Conservation (phyloP, 306 rosid genomes). For the Argentina anserina region DNA sequence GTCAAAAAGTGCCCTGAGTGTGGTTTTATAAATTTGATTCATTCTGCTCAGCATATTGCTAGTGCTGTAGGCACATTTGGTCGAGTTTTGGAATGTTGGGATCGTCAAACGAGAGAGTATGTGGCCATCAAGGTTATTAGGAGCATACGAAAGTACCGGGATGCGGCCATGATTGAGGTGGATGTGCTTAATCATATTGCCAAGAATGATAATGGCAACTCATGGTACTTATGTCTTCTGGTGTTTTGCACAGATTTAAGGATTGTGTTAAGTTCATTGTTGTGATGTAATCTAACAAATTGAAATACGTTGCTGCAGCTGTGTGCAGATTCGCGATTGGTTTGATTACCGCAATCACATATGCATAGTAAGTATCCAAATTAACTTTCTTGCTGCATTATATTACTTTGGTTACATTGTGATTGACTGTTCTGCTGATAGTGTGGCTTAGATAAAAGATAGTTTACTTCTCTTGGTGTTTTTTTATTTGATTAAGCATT, state of each 20-base stretch:
- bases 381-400: constrained; percentile 1
- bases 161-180: constrained; percentile 93
- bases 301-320: constrained; percentile 48
- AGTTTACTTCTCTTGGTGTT: background rate
- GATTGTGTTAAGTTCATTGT: constrained; percentile 23
- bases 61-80: constrained; percentile 99
- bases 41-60: constrained; percentile 80
- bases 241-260: constrained; percentile 13
- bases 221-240: constrained; percentile 42
- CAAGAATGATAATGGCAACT: constrained; percentile 55
- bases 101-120: constrained; percentile 73
- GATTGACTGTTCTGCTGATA: background rate
- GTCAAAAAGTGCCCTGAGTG: constrained; percentile 75
- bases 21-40: constrained; percentile 65
- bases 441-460: background rate
- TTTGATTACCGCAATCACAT: constrained; percentile 95
- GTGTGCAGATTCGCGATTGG: constrained; percentile 82
- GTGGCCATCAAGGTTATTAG: constrained; percentile 91
- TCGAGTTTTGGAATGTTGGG: constrained; percentile 99
- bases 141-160: constrained; percentile 81
- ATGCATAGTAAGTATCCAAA: constrained; percentile 75
- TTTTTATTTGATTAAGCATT: background rate
- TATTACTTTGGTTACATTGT: background rate
- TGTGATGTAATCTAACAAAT: constrained; percentile 21
- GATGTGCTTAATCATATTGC: constrained; percentile 70